Evolutionary conservation across 2,329 filamentous ascomycete genomes (phyloP).

Genomic region (Calonectria pteridis): DNA sequence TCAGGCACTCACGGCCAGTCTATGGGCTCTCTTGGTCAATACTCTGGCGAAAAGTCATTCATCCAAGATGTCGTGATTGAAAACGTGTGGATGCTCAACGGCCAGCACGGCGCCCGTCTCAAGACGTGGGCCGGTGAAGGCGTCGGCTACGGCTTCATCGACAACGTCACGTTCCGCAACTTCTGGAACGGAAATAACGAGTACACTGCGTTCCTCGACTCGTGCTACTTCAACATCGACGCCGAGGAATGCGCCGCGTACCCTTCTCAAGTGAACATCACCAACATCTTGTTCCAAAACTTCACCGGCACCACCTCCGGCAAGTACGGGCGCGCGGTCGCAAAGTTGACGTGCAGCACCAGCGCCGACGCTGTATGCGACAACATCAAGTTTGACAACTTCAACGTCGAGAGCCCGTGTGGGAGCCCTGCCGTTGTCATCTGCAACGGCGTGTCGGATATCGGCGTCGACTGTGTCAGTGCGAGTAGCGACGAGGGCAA

Average conservation of each 20-base stretch:
- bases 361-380: slow-evolving; percentile 41
- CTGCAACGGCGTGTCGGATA: slow-evolving; percentile 39
- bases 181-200: slow-evolving; percentile 43
- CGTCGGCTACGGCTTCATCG: slow-evolving; percentile 40
- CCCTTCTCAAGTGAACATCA: slow-evolving; percentile 42
- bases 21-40: slow-evolving; percentile 41
- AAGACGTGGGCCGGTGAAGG: slow-evolving; percentile 42
- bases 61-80: slow-evolving; percentile 43
- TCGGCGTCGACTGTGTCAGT: slow-evolving; percentile 39
- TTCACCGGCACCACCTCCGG: slow-evolving; percentile 42
- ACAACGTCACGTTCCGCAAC: slow-evolving; percentile 44
- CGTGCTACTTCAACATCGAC: slow-evolving; percentile 43
- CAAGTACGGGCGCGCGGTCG: slow-evolving; percentile 39
- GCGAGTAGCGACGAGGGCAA: slow-evolving; percentile 31
- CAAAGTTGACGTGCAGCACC: slow-evolving; percentile 36
- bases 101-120: slow-evolving; percentile 39
- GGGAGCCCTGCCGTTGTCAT: slow-evolving; percentile 36
- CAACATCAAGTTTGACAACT: slow-evolving; percentile 41
- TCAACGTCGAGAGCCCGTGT: slow-evolving; percentile 38
- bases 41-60: slow-evolving; percentile 39
- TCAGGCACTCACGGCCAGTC: slow-evolving; percentile 39
- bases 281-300: slow-evolving; percentile 43
- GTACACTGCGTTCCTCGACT: slow-evolving; percentile 41
- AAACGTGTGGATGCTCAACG: slow-evolving; percentile 44
- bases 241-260: slow-evolving; percentile 33